Conservation (phyloP, 2,329 filamentous ascomycete genomes). For the Aspergillus felis region DNA sequence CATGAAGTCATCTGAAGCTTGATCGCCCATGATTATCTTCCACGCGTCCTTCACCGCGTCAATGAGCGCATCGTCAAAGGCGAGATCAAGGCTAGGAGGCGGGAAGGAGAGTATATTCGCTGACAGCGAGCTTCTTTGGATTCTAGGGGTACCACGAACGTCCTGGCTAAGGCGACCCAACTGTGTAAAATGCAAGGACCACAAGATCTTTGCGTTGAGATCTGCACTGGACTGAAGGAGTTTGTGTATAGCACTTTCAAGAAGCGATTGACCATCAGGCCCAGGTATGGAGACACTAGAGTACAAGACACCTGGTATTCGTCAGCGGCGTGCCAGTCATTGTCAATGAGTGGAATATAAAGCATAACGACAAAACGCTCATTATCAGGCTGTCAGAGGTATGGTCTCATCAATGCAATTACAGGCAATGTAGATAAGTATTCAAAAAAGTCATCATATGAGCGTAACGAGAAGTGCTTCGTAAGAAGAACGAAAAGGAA, state of each 20-base stretch:
- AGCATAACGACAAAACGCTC: conserved; percentile 29
- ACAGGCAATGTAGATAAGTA: conserved; percentile 99
- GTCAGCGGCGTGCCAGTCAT: conserved; percentile 33
- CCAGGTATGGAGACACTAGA: conserved; percentile 43
- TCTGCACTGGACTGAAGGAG: conserved; percentile 38
- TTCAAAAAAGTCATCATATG: conserved; percentile 82
- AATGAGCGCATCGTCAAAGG: conserved; percentile 69
- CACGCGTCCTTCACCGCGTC: conserved; percentile 67
- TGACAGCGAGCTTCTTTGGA: conserved; percentile 25
- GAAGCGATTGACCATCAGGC: conserved; percentile 37
- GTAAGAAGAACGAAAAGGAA: conserved; percentile 10
- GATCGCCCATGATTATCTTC: conserved; percentile 57
- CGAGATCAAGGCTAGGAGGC: conserved; percentile 59
- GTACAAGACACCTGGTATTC: conserved; percentile 54
- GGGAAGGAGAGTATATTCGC: conserved; percentile 55
- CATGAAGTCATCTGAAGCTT: conserved; percentile 62
- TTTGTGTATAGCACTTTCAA: conserved; percentile 33
- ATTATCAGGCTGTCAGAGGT: conserved; percentile 82
- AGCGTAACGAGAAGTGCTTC: conserved; percentile 24
- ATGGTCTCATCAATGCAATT: conserved; percentile 79
- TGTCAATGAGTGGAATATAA: conserved; percentile 13
- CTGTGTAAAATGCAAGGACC: conserved; percentile 53
- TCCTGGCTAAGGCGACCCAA: conserved; percentile 21
- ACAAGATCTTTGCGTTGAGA: conserved; percentile 42
- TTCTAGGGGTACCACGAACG: conserved; percentile 4